Conservation (phyloP, 225 moss, liverwort and hornwort genomes). For the Marchantia paleacea region DNA sequence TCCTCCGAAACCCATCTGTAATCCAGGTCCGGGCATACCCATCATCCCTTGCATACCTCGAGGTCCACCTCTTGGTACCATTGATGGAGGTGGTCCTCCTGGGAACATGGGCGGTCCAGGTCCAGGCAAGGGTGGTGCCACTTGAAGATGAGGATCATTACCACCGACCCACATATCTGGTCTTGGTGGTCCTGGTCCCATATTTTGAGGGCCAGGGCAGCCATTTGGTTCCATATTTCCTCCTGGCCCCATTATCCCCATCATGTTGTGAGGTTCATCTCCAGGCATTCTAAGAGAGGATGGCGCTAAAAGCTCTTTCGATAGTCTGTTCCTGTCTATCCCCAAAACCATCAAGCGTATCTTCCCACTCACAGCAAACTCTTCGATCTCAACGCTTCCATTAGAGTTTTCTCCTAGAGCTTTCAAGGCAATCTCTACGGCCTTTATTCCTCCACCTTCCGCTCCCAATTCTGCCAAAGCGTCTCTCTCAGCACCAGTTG, state of each 20-base stretch:
- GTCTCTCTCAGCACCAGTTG: conserved; percentile 63
- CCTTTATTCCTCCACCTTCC: conserved; percentile 72
- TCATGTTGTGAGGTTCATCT: conserved; percentile 44
- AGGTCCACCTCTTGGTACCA: conserved; percentile 68
- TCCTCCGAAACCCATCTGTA: conserved; percentile 64
- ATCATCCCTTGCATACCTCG: conserved; percentile 78
- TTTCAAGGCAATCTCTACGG: conserved; percentile 79
- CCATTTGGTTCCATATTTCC: conserved; percentile 65
- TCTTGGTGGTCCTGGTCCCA: conserved; percentile 54
- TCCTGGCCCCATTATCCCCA: conserved; percentile 48
- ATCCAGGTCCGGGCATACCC: conserved; percentile 80
- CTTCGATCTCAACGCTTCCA: conserved; percentile 72
- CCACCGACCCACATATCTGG: conserved; percentile 78
- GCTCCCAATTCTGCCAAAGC: conserved; percentile 74
- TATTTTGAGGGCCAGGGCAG: conserved; percentile 45
- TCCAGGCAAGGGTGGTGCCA: conserved; percentile 60
- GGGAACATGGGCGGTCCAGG: conserved; percentile 83
- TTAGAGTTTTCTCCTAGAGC: conserved; percentile 63
- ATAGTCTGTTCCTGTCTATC: conserved; percentile 71
- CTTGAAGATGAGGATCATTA: conserved; percentile 58
- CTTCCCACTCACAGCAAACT: conserved; percentile 75
- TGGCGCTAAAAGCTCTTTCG: conserved; percentile 65
- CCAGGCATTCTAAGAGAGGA: conserved; percentile 46
- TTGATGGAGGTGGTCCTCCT: conserved; percentile 67
- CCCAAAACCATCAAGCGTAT: conserved; percentile 74